phyloP scores from a whole-genome alignment of 345 rosid species.

The Arabidopsis suecica region DNA sequence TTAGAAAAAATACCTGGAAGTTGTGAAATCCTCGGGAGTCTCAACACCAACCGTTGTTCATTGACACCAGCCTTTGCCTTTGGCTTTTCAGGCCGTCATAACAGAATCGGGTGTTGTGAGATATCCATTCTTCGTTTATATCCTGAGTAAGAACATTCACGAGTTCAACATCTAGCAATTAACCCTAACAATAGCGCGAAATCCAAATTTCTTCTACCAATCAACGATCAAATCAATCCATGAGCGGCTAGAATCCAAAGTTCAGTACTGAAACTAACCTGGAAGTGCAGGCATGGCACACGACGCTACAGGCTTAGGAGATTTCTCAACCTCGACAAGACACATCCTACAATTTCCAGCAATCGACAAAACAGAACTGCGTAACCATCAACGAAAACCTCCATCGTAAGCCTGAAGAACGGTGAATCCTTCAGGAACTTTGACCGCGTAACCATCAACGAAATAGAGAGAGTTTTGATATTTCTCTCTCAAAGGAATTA shows the following conservation, averaged over 20 bases:
- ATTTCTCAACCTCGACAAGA: slow-evolving; percentile 97
- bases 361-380: slow-evolving; percentile 89
- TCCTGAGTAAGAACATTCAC: slow-evolving; percentile 62
- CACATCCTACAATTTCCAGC: slow-evolving; percentile 99
- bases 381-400: slow-evolving; percentile 75
- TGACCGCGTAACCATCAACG: slow-evolving; percentile 91
- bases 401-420: slow-evolving; percentile 98
- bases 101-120: slow-evolving; percentile 93
- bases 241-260: neutral
- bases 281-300: slow-evolving; percentile 99
- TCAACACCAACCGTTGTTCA: too few species aligned
- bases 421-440: slow-evolving; percentile 95
- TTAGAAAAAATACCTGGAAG: too few species aligned
- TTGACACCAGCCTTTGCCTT: slow-evolving; percentile 46
- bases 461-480: slow-evolving; percentile 29
- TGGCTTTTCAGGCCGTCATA: slow-evolving; percentile 99
- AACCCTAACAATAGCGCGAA: slow-evolving; percentile 1
- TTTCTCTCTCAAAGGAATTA: too few species aligned
- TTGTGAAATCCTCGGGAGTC: too few species aligned
- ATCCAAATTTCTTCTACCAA: neutral
- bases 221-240: slow-evolving; percentile 16
- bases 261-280: slow-evolving; percentile 50
- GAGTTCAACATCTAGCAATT: slow-evolving; percentile 24
- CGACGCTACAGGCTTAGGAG: slow-evolving; percentile 98
- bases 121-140: slow-evolving; percentile 99